Evolutionary conservation across 2,329 filamentous ascomycete genomes (phyloP).

Genomic region (Xylaria sp.): DNA sequence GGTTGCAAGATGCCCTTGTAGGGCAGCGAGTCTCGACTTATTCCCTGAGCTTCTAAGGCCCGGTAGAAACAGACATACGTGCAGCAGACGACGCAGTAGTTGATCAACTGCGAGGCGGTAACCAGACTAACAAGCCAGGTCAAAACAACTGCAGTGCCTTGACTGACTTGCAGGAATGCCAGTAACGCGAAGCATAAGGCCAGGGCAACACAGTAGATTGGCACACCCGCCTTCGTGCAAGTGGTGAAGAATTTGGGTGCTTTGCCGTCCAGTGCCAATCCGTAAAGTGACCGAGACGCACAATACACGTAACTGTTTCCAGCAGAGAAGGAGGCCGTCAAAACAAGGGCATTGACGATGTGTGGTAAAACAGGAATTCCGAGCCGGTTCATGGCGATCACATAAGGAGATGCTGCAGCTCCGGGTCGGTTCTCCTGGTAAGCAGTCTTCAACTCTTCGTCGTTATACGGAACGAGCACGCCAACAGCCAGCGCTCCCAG

Average conservation of each 20-base stretch:
- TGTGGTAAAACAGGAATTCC: conserved; percentile 59
- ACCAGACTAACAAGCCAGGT: conserved; percentile 65
- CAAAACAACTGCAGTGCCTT: conserved; percentile 60
- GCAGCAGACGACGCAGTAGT: conserved; percentile 63
- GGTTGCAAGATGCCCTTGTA: conserved; percentile 67
- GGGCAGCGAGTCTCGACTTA: conserved; percentile 61
- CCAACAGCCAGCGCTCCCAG: conserved; percentile 68
- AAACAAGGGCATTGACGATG: conserved; percentile 67
- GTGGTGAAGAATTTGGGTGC: conserved; percentile 55
- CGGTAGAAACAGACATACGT: conserved; percentile 69
- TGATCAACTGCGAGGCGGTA: conserved; percentile 70
- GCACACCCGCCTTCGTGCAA: conserved; percentile 62
- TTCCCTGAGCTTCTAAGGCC: conserved; percentile 62
- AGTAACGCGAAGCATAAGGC: conserved; percentile 65
- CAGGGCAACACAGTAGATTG: conserved; percentile 64
- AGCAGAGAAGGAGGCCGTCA: conserved; percentile 62
- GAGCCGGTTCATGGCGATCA: conserved; percentile 63
- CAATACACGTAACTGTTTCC: conserved; percentile 66
- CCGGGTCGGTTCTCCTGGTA: conserved; percentile 56
- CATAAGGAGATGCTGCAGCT: conserved; percentile 63
- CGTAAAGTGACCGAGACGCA: conserved; percentile 62
- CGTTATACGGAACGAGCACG: conserved; percentile 65
- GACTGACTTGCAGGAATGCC: conserved; percentile 67
- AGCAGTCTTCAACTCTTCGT: conserved; percentile 54
- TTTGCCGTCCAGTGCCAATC: conserved; percentile 63